These are phyloP conservation scores for Tetratostichococcus sp. DNA, from an alignment of 139 green algal genomes.

Conservation along the genomic window DNA sequence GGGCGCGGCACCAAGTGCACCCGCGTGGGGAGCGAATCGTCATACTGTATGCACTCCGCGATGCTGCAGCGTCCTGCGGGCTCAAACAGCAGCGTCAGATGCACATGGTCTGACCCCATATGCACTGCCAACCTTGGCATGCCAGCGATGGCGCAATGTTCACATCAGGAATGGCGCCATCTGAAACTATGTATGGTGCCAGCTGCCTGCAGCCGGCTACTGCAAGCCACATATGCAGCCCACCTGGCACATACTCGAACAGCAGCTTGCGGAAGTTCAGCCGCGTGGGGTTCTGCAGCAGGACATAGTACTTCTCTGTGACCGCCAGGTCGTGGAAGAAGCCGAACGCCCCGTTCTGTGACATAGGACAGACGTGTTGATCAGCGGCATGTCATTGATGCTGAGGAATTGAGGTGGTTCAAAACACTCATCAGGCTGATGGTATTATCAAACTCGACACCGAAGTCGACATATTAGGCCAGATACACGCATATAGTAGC, in stretches of 20 bases:
- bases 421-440: too few species aligned
- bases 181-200: too few species aligned
- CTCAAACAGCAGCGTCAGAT: neutral
- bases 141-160: too few species aligned
- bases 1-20: constrained; percentile 41
- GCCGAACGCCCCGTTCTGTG: constrained; percentile 35
- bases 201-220: too few species aligned
- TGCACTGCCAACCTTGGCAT: too few species aligned
- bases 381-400: too few species aligned
- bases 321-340: constrained; percentile 52
- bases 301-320: constrained; percentile 48
- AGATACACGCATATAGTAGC: too few species aligned
- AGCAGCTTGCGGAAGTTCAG: constrained; percentile 40
- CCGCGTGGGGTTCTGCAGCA: constrained; percentile 43
- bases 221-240: neutral
- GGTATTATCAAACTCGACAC: too few species aligned
- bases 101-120: too few species aligned
- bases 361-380: neutral
- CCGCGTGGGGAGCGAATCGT: constrained; percentile 10
- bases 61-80: constrained; percentile 22
- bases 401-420: too few species aligned
- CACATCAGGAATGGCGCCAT: too few species aligned
- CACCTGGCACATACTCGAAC: constrained; percentile 33
- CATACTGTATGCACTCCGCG: constrained; percentile 43
- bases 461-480: too few species aligned